phyloP scores from a whole-genome alignment of 169 alveolate genomes.

The Eimeria acervulina region DNA sequence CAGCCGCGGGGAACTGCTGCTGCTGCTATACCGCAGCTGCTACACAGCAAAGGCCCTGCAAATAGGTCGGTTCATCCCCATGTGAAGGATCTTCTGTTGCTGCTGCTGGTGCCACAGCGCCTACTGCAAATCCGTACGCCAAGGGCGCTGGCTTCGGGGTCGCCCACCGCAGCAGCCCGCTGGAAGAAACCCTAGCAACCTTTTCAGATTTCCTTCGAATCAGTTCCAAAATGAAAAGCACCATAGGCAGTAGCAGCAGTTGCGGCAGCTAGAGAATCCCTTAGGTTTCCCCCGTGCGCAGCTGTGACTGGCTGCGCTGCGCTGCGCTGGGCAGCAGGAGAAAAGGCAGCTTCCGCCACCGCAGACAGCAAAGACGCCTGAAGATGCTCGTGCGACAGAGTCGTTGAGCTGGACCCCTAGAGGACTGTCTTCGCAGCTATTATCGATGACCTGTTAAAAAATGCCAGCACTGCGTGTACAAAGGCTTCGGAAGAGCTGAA shows the following conservation, averaged over 20 bases:
- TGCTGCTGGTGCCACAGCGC: neutral
- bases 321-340: neutral
- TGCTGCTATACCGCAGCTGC: slow-evolving; percentile 28
- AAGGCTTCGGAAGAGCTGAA: neutral
- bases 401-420: neutral
- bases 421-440: neutral
- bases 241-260: neutral
- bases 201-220: neutral
- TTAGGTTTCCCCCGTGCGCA: neutral
- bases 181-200: neutral
- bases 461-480: neutral
- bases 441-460: neutral
- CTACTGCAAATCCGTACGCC: neutral
- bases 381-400: neutral
- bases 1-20: neutral
- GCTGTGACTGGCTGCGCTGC: neutral
- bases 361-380: neutral
- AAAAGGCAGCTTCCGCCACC: neutral
- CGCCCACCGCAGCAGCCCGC: neutral
- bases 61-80: neutral
- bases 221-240: neutral
- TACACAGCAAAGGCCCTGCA: neutral
- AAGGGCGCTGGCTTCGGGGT: neutral
- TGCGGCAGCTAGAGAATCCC: neutral
- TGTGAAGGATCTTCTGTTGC: neutral